These are phyloP conservation scores for Pseudocercospora cruenta DNA, from an alignment of 2,329 filamentous ascomycete genomes.

Conservation along the genomic window DNA sequence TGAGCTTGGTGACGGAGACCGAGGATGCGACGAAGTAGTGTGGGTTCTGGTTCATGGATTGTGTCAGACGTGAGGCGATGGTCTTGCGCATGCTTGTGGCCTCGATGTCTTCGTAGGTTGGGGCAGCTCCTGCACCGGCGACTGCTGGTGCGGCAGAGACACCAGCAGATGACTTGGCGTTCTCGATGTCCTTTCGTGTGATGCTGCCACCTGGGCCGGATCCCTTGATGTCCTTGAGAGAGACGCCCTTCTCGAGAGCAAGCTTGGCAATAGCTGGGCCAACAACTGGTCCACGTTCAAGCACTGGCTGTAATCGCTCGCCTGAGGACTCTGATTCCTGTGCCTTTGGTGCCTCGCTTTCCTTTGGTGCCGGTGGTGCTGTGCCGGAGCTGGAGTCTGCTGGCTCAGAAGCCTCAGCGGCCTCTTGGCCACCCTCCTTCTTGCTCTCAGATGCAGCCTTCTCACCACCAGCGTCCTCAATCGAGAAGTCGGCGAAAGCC, in stretches of 20 bases:
- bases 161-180: slow-evolving; percentile 63
- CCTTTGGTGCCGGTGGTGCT: slow-evolving; percentile 59
- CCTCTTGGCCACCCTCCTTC: slow-evolving; percentile 64
- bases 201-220: slow-evolving; percentile 83
- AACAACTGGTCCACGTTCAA: slow-evolving; percentile 79
- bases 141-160: slow-evolving; percentile 49
- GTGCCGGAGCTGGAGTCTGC: slow-evolving; percentile 57
- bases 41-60: slow-evolving; percentile 91
- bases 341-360: slow-evolving; percentile 57
- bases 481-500: slow-evolving; percentile 84
- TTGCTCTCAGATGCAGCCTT: slow-evolving; percentile 64
- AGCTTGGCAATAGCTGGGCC: slow-evolving; percentile 76
- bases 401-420: slow-evolving; percentile 65
- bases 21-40: slow-evolving; percentile 96
- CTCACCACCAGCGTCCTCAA: slow-evolving; percentile 89
- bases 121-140: slow-evolving; percentile 57
- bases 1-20: slow-evolving; percentile 90
- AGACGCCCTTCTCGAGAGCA: slow-evolving; percentile 81
- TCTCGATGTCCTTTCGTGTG: slow-evolving; percentile 91
- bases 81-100: slow-evolving; percentile 96
- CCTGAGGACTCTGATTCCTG: slow-evolving; percentile 74
- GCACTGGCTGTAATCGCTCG: slow-evolving; percentile 77
- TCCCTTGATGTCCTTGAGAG: slow-evolving; percentile 79
- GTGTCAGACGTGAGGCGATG: slow-evolving; percentile 85
- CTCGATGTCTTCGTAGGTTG: slow-evolving; percentile 80